Percentiles rank a stretch among this genome's conserved stretches.
These are phyloP conservation scores for Cicer pinnatifidum DNA, from an alignment of 306 rosid genomes.

Conservation along the genomic window DNA sequence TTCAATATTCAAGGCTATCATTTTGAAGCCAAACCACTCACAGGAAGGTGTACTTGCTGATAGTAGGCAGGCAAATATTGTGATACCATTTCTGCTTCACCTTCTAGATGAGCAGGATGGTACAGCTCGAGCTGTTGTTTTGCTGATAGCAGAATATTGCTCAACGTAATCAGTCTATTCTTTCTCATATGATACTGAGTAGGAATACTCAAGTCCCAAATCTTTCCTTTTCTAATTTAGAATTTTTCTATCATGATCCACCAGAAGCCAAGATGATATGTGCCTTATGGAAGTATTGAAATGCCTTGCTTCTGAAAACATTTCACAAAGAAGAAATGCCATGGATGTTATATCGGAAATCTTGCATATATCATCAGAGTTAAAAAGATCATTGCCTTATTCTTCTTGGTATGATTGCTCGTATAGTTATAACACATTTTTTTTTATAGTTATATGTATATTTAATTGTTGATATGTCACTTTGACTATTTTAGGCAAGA, in stretches of 20 bases:
- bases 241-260: conserved; percentile 46
- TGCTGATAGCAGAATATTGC: conserved; percentile 86
- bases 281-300: conserved; percentile 74
- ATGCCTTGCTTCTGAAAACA: conserved; percentile 64
- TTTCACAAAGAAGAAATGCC: conserved; percentile 80
- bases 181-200: conserved; percentile 33
- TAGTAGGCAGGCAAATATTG: conserved; percentile 56
- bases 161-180: conserved; percentile 61
- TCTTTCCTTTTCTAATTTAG: conserved; percentile 32
- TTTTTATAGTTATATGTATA: conserved; percentile 32
- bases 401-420: conserved; percentile 62
- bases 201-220: conserved; percentile 10
- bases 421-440: conserved; percentile 16
- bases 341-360: conserved; percentile 79
- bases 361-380: conserved; percentile 55
- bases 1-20: conserved; percentile 71
- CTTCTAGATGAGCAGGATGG: conserved; percentile 88
- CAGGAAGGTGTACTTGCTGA: conserved; percentile 57
- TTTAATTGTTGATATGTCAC: conserved; percentile 40
- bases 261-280: conserved; percentile 67
- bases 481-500: conserved; percentile 66
- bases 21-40: conserved; percentile 61
- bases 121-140: conserved; percentile 76
- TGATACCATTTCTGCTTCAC: conserved; percentile 67
- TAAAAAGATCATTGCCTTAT: conserved; percentile 49